Evolutionary conservation across 176 grass and related monocot species (phyloP), one percentile per base, ranked within the genome.

Genomic region (Avena insularis): DNA sequence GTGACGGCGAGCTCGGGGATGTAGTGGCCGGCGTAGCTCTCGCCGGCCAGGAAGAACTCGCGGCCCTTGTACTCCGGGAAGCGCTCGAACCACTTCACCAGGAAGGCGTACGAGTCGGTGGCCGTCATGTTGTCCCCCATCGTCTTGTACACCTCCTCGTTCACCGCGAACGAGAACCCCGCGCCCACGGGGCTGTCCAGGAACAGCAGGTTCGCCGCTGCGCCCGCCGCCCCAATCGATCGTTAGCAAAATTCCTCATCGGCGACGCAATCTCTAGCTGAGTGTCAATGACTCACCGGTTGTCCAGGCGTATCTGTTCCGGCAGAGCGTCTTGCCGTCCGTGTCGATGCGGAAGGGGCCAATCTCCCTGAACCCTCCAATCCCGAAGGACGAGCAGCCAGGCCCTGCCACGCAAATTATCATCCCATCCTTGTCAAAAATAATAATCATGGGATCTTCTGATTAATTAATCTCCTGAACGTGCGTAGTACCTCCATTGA

Each of bases 21-120:
- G 86, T 91, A 95, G 85, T 93, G 91, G 9, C 94, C 94, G 4
- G 89, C 87, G 83, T 93, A 95, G 81, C 94, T 95, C 80, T 95
- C 91, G 50, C 94, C 94, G 33, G 62, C 15, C 54, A 95, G 60
- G 87, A 80, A 90, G 4, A 95, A 33, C 7, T 93, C 91, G 4
- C 89, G 84, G 78, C 50, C 21, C 76, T 91, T 93, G 89, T 93
- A 93, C 43, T 88, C 87, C 0, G 94, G 94, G 76, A 95, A 95
- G 20, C 91, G 87, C 16, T 95, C 86, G 57, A 95, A 47, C 94
- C 91, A 93, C 20, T 65, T 89, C 47, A 90, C 13, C 49, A 95
- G 87, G 81, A 95, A 95, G 12, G 68, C 35, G 46, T 88, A 77
- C 1, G 94, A 68, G 84, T 91, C 91, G 33, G 10, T 4, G 10